These are phyloP conservation scores for Cutaneotrichosporon sp. DNA, from an alignment of 1,284 basidiomycete genomes.

Conservation along the genomic window DNA sequence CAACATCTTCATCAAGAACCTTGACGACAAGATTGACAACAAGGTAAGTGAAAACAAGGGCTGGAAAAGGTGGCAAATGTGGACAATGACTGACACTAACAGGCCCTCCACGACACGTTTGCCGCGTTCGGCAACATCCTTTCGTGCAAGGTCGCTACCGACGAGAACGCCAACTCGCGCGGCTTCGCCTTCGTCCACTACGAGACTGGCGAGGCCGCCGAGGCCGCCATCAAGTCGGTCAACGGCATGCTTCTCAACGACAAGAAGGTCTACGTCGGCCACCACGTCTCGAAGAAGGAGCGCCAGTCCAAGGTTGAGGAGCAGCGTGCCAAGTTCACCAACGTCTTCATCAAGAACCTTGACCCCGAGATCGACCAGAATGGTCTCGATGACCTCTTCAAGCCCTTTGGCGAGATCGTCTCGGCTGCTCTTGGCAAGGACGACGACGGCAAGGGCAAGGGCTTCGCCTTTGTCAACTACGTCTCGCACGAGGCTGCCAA, in stretches of 20 bases:
- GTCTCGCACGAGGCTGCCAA: conserved; percentile 89
- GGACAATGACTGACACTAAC: conserved; percentile 48
- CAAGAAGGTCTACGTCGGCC: conserved; percentile 97
- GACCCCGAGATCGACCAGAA: conserved; percentile 79
- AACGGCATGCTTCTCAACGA: conserved; percentile 99
- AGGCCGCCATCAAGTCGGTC: conserved; percentile 95
- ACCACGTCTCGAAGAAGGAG: conserved; percentile 98
- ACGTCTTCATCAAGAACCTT: conserved; percentile 97
- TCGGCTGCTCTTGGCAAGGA: conserved; percentile 80
- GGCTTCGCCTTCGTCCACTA: conserved; percentile 86
- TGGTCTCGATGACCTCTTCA: conserved; percentile 83
- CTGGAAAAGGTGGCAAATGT: neutral
- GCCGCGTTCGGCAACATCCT: conserved; percentile 98
- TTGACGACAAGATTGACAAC: conserved; percentile 98
- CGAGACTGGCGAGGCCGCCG: conserved; percentile 94
- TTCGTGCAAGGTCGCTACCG: conserved; percentile 98
- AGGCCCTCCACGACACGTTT: conserved; percentile 97
- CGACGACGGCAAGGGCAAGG: conserved; percentile 82
- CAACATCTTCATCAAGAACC: conserved; percentile 99
- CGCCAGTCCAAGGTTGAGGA: conserved; percentile 98
- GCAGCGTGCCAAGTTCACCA: conserved; percentile 94
- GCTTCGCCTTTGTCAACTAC: conserved; percentile 98
- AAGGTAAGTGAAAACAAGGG: conserved; percentile 62
- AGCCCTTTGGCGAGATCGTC: conserved; percentile 77
- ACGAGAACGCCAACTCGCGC: conserved; percentile 86